A percentile compares a stretch with the other conserved stretches of the same genome.
Evolutionary conservation across 2,329 filamentous ascomycete genomes (phyloP).

Genomic region (Huntiella abstrusa): DNA sequence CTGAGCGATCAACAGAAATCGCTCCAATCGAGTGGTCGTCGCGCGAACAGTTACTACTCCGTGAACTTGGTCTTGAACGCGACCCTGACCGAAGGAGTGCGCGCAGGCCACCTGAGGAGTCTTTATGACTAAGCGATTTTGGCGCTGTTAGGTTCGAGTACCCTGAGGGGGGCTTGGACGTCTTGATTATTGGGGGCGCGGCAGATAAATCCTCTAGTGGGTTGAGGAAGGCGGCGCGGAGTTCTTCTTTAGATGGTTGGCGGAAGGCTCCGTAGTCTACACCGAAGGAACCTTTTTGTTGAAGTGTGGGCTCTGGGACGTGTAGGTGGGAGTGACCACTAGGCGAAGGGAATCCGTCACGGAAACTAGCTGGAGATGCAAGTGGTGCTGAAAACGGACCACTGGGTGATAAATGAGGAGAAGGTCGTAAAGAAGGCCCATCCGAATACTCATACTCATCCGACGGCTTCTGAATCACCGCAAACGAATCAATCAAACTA

Average conservation of each 20-base stretch:
- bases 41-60: slow-evolving; percentile 33
- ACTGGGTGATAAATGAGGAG: background rate
- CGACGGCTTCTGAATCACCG: slow-evolving; percentile 9
- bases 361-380: background rate
- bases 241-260: slow-evolving; percentile 30
- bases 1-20: slow-evolving; percentile 39
- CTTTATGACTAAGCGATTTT: slow-evolving; percentile 32
- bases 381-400: slow-evolving; percentile 6
- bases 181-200: slow-evolving; percentile 55
- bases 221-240: slow-evolving; percentile 17
- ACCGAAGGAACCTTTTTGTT: slow-evolving; percentile 37
- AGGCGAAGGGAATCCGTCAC: background rate
- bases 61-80: slow-evolving; percentile 34
- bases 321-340: background rate
- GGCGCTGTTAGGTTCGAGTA: slow-evolving; percentile 51
- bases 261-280: slow-evolving; percentile 54
- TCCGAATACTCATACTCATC: background rate
- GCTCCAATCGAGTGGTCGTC: slow-evolving; percentile 47
- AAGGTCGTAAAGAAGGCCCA: slow-evolving; percentile 3
- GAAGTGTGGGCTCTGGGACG: background rate
- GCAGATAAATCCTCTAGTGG: slow-evolving; percentile 42
- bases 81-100: slow-evolving; percentile 40
- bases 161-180: slow-evolving; percentile 63
- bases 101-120: slow-evolving; percentile 32
- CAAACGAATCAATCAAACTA: slow-evolving; percentile 10